Base-by-base conservation (phyloP, 306 rosid genomes). In the Castanea mollissima region DNA sequence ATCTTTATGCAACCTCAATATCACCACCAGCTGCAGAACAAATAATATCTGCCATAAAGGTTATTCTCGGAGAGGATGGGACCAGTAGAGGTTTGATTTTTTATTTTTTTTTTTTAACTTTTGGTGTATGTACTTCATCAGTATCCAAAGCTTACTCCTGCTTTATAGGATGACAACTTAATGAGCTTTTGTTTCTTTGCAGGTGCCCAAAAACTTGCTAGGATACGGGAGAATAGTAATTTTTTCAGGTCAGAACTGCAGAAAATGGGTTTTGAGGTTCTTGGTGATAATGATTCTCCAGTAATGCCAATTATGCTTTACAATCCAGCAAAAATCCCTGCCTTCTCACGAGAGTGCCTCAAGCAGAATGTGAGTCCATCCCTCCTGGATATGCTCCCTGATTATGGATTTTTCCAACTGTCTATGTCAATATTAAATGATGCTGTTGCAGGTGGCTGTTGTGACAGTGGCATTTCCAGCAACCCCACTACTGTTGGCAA, bases 381-480 rank as follows among this genome's bases (percentile, higher is more conserved):
- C n/a, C 29, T 29, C 18, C 54, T 34, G 46, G 12, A 25, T 55
- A 59, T 19, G 31, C 44, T 60, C 12, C 13, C 71, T 13, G 12
- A 29, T 11, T 49, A 49, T 49, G 54, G 20, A 76, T 44, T 13
- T 4, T 23, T 21, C 34, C 68, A 49, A 49, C 54, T 13, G 16
- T 49, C 16, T 49, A 12, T 49, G 54, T 49, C 1, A 1, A 12
- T 49, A 12, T 49, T 49, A 49, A 49, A 20, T 78, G 32, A 70
- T 49, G 54, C 54, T 49, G 21, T 72, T 79, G 72, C 80, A 93
- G 98, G 91, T 91, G 78, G 97, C 97, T 71, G 90, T 93, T 64
- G 98, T 93, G 76, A 93, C 91, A 7, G 97, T 89, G 11, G 98
- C 97, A 65, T 93, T 93, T 87, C 98, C 98, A 21, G 98, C 97